Conservation (phyloP, 2,329 filamentous ascomycete species). For the Exophiala mesophila region DNA sequence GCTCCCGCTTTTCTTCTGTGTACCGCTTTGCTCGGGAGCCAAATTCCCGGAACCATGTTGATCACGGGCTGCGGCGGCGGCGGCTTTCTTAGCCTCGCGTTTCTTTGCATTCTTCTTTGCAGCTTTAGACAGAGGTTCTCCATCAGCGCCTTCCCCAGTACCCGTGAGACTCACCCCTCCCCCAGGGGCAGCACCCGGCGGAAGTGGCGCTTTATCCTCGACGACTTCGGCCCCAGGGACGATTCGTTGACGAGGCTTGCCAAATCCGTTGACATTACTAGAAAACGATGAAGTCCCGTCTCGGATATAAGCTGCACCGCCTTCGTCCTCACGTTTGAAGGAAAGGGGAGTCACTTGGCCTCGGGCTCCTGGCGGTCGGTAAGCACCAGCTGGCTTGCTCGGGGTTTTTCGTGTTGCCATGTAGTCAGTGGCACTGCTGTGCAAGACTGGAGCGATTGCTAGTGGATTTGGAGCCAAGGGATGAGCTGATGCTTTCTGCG, state of each 20-base stretch:
- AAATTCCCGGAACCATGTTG: slow-evolving; percentile 12
- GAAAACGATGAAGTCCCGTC: slow-evolving; percentile 68
- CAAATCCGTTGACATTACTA: slow-evolving; percentile 70
- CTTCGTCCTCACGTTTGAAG: slow-evolving; percentile 97
- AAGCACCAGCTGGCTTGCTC: slow-evolving; percentile 94
- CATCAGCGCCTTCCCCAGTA: slow-evolving; percentile 57
- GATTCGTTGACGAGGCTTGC: slow-evolving; percentile 64
- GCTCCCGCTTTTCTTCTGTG: slow-evolving; percentile 23
- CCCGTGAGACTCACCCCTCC: slow-evolving; percentile 62
- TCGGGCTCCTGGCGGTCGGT: slow-evolving; percentile 88
- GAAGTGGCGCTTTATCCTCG: slow-evolving; percentile 50
- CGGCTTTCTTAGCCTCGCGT: slow-evolving; percentile 84
- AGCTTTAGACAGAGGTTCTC: slow-evolving; percentile 70
- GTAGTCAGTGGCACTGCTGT: slow-evolving; percentile 76
- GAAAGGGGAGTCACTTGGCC: slow-evolving; percentile 83
- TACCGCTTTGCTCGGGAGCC: slow-evolving; percentile 21
- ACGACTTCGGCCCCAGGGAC: slow-evolving; percentile 81
- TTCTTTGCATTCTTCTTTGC: slow-evolving; percentile 99
- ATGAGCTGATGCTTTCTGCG: slow-evolving; percentile 59
- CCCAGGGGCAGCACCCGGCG: slow-evolving; percentile 65
- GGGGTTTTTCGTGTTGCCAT: slow-evolving; percentile 86
- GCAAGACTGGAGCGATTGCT: slow-evolving; percentile 67
- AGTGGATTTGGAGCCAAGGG: slow-evolving; percentile 64
- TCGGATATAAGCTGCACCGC: slow-evolving; percentile 79
- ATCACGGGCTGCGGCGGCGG: slow-evolving; percentile 66